Base-by-base conservation (phyloP, 2,329 filamentous ascomycete species). In the Cyphellophora attinorum region DNA sequence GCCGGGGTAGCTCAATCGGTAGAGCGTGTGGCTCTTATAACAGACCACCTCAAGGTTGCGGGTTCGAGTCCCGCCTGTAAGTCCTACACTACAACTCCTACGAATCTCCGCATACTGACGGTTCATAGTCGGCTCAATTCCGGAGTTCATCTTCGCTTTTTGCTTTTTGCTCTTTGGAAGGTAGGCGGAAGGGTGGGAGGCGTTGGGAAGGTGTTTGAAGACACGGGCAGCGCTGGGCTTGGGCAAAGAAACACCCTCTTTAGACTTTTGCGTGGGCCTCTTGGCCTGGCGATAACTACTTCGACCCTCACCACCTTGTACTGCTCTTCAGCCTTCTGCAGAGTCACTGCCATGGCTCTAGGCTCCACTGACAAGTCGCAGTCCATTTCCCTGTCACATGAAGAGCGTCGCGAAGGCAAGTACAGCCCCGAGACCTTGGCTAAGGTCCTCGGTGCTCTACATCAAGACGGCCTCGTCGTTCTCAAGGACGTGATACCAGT, bases 1-100 rank as follows among this genome's bases (percentile, higher is more conserved):
- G 27, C 27, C 27, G 27, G 27, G 27, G 27, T 27, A 65, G 62
- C 62, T 66, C 62, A 66, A 66, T 66, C 60, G 62, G 54, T 60
- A 65, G 57, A 60, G 57, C 58, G 57, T 66, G 62, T 62, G 62
- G 61, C 60, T 66, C 60, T 65, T 67, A 62, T 16, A 16, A 29
- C 27, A 4, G 18, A 3, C 27, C 17, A 39, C 31, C 37, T 39
- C 33, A 39, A 39, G 37, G 37, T 39, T 39, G 37, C 37, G 37
- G 37, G 37, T 39, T 39, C 37, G 37, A 39, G 33, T 35, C 37
- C 37, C 37, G 36, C 35, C 30, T 38, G n/a, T n/a, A n/a, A n/a
- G n/a, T n/a, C n/a, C n/a, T n/a, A n/a, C n/a, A n/a, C n/a, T n/a
- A n/a, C n/a, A n/a, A n/a, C n/a, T n/a, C n/a, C n/a, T n/a, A n/a